Base-by-base conservation (phyloP, 768 basidiomycete genomes). In the Boletus insuetus region DNA sequence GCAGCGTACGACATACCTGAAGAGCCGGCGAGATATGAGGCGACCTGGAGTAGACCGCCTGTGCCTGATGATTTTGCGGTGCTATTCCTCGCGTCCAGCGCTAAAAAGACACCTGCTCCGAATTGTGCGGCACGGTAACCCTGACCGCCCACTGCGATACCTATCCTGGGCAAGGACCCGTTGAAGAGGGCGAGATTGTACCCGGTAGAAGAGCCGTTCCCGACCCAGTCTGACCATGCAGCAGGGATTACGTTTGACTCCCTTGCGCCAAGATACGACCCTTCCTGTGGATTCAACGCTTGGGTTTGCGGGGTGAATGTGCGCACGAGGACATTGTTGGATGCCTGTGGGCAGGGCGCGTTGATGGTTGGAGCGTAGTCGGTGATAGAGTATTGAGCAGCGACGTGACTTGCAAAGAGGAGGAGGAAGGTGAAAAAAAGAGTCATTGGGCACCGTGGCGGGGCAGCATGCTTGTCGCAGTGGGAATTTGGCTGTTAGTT, bases 41-140 rank as follows among this genome's bases (percentile, higher is more conserved):
- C 70, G n/a, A 86, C 83, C 64, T 89, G 88, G 46, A 87, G 70
- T 14, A 90, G 74, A 3, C 86, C 87, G 3, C 87, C 87, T 0
- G 85, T 84, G 7, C 86, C 86, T 3, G 73, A 75, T 2, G 73
- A 67, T 60, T 82, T 83, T 26, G 85, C 75, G 16, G 83, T 78
- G 2, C 69, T 66, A 53, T 89, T 88, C 38, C 85, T 74, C 24
- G 79, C 79, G 71, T 91, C 87, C 44, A 88, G 68, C 2, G 76
- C 84, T 14, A 73, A 77, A 19, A 86, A 62, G 49, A 81, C 78
- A 10, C 77, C 86, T 1, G 85, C 88, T 20, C 81, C 85, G 53
- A 79, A 87, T 55, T 82, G 80, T 1, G 86, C 86, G 0, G 87
- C 81, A 38, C 90, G 76, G 39, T 85, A 78, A 0, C 88, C 88